Base-by-base conservation (phyloP, 345 rosid species). In the Sapria himalayana region DNA sequence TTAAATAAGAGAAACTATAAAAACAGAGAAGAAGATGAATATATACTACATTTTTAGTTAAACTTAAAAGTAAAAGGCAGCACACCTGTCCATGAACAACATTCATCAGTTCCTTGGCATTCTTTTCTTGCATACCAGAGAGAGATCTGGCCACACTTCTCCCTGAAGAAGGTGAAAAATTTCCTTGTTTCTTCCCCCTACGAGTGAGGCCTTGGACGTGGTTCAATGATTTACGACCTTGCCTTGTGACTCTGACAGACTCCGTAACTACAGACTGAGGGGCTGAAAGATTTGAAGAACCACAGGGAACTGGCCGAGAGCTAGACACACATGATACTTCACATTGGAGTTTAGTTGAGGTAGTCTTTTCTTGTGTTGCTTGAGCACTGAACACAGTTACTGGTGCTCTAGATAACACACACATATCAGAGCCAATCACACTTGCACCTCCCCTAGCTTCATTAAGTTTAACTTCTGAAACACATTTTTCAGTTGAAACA, bases 141-240 rank as follows among this genome's bases (percentile, higher is more conserved):
- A 57, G 19, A 34, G 56, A 35, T 52, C 34, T 29, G 27, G 41
- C 50, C 49, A 31, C 57, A 35, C 32, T 56, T 7, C 59, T 60
- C 8, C 37, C 22, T 6, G 50, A 52, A 18, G 56, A 45, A 31
- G 50, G 52, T 35, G 48, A 54, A 17, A 47, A 45, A 12, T 41
- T 50, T 41, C 48, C 66, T 36, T 44, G 63, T 46, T 62, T 64
- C 51, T 48, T 67, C 37, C 67, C 72, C 40, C 78, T 48, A 15
- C 59, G 62, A 19, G 58, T 50, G 18, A 67, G 62, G 34, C 62
- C 46, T 56, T 61, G 70, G 21, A 49, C 60, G 49, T 57, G 59
- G 45, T 19, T 22, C 24, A 49, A 59, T 39, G 56, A 22, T 52
- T 66, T 66, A 4, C 67, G 71, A 35, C 73, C 71, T 22, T 53